These are phyloP conservation scores for Termitomyces sp. DNA, from an alignment of 768 basidiomycete species.

Conservation along the genomic window DNA sequence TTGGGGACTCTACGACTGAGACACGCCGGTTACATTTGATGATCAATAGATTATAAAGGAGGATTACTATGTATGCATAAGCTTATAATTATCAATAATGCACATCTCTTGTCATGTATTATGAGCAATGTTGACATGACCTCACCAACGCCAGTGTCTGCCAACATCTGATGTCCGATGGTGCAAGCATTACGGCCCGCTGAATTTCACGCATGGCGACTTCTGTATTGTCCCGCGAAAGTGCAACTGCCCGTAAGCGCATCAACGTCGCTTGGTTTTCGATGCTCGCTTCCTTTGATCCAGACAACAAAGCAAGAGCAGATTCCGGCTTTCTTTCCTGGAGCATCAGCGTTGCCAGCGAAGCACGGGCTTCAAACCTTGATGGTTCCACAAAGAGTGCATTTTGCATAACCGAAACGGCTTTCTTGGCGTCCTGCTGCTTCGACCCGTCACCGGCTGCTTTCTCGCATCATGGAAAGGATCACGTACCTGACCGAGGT, in stretches of 20 bases:
- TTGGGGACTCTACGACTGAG: conserved; percentile 30
- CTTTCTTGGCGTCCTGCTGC: conserved; percentile 46
- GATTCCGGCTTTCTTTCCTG: conserved; percentile 36
- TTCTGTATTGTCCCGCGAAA: conserved; percentile 15
- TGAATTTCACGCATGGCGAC: conserved; percentile 45
- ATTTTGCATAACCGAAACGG: conserved; percentile 50
- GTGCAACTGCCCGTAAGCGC: conserved; percentile 46
- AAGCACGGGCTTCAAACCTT: conserved; percentile 39
- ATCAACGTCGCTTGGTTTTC: conserved; percentile 36
- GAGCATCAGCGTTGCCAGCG: conserved; percentile 51
- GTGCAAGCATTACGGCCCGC: conserved; percentile 58
- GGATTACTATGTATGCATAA: conserved; percentile 5
- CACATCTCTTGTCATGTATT: conserved; percentile 6
- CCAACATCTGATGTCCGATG: conserved; percentile 53
- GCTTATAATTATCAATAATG: conserved; percentile 12
- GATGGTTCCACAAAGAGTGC: conserved; percentile 56
- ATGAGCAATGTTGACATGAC: conserved; percentile 11
- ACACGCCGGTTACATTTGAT: conserved; percentile 50
- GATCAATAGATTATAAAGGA: conserved; percentile 20
- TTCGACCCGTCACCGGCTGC: not conserved
- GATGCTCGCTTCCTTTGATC: conserved; percentile 19
- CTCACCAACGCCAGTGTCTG: conserved; percentile 52
- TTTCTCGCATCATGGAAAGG: not conserved
- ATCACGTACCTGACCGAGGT: conserved; percentile 61
- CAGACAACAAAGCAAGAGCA: conserved; percentile 44